Evolutionary conservation across 257 asterid genomes (phyloP).

Genomic region (Plectranthus barbatus): DNA sequence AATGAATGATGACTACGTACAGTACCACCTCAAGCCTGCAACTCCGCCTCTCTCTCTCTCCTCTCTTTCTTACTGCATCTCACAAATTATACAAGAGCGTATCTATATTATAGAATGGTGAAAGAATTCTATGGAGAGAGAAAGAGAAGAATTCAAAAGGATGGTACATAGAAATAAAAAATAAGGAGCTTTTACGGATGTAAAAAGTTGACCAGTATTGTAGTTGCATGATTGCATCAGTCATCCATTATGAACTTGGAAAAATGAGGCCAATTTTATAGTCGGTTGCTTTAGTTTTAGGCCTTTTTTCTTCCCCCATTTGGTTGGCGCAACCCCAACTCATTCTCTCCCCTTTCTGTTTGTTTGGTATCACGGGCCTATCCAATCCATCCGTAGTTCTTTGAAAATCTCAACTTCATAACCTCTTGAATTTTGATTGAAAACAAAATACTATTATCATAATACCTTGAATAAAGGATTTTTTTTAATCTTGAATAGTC

Average conservation of each 20-base stretch:
- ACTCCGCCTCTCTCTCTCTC: conserved; percentile 8
- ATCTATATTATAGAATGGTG: neutral
- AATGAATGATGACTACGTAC: neutral
- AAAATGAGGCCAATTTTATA: neutral
- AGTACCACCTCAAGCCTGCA: conserved; percentile 9
- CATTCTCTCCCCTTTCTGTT: neutral
- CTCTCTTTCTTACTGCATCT: neutral
- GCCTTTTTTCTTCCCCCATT: neutral
- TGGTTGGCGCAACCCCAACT: conserved; percentile 21
- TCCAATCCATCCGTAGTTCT: no score
- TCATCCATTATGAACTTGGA: conserved; percentile 1
- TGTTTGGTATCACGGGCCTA: neutral
- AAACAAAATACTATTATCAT: no score
- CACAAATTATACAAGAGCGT: neutral
- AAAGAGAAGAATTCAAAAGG: neutral
- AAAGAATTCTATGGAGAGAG: neutral
- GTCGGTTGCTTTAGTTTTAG: neutral
- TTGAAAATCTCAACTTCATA: no score
- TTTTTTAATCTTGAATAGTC: no score
- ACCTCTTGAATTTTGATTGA: no score
- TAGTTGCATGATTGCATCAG: conserved; percentile 17
- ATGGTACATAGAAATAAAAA: neutral
- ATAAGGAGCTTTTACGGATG: conserved; percentile 3
- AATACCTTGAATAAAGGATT: no score
- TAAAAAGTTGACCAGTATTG: conserved; percentile 13